Percentiles rank a stretch among this genome's conserved stretches.
phyloP scores from a whole-genome alignment of 768 basidiomycete genomes.

The Erythrobasidium yunnanense region DNA sequence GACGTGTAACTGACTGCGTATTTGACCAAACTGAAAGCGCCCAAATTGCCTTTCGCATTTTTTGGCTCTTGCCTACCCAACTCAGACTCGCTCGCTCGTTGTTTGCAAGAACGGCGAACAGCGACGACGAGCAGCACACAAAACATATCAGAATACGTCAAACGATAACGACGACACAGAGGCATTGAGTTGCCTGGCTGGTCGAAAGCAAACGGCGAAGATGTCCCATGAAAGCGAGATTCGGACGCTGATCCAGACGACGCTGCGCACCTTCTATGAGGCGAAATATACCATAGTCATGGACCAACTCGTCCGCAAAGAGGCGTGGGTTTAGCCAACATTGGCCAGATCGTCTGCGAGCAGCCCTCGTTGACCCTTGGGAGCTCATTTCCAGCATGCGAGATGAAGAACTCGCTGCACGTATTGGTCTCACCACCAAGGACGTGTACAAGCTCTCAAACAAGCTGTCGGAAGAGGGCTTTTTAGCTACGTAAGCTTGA shows the following conservation, averaged over 20 bases:
- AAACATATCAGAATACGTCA: neutral
- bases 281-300: conserved; percentile 78
- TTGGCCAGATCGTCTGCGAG: too few relatives aligned
- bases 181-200: conserved; percentile 25
- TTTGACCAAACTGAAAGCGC: too few relatives aligned
- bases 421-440: conserved; percentile 78
- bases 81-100: too few relatives aligned
- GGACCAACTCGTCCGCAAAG: conserved; percentile 83
- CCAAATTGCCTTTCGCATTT: too few relatives aligned
- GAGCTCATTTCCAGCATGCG: conserved; percentile 54
- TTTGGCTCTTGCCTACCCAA: too few relatives aligned
- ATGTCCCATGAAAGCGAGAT: conserved; percentile 16
- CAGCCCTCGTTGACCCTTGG: neutral
- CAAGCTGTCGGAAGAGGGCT: conserved; percentile 61
- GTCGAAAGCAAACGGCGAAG: too few relatives aligned
- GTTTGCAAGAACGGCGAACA: too few relatives aligned
- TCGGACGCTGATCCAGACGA: conserved; percentile 72
- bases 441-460: conserved; percentile 83
- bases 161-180: neutral
- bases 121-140: too few relatives aligned
- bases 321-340: conserved; percentile 62
- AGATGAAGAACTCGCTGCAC: conserved; percentile 83
- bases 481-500: conserved; percentile 60
- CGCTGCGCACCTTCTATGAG: conserved; percentile 89
- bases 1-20: too few relatives aligned